These are phyloP conservation scores for Aspergillus taichungensis DNA, from an alignment of 495 filamentous ascomycete genomes.

Conservation along the genomic window DNA sequence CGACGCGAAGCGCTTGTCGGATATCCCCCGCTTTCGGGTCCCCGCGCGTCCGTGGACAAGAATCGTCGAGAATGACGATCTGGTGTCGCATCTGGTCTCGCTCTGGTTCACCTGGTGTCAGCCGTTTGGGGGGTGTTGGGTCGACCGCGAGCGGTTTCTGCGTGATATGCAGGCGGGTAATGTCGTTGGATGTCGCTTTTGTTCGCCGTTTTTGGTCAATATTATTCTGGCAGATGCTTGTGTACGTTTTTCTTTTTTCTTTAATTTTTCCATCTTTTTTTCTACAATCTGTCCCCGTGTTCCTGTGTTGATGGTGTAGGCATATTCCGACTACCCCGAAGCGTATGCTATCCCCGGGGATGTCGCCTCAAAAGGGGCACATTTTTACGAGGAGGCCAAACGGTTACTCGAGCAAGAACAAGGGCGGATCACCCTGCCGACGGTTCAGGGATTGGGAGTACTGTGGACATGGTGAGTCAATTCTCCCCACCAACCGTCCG, in stretches of 20 bases:
- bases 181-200: slow-evolving; percentile 16
- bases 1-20: slow-evolving; percentile 13
- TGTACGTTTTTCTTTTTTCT: slow-evolving; percentile 11
- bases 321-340: slow-evolving; percentile 17
- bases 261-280: neutral
- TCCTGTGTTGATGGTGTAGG: slow-evolving; percentile 1
- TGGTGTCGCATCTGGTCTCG: slow-evolving; percentile 36
- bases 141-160: slow-evolving; percentile 32
- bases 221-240: slow-evolving; percentile 28
- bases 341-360: slow-evolving; percentile 12
- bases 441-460: slow-evolving; percentile 18
- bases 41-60: slow-evolving; percentile 33
- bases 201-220: slow-evolving; percentile 39
- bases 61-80: slow-evolving; percentile 26
- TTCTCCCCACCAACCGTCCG: neutral
- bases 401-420: slow-evolving; percentile 20
- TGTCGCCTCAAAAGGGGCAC: slow-evolving; percentile 8
- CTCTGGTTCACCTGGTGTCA: slow-evolving; percentile 38
- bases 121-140: slow-evolving; percentile 25
- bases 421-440: slow-evolving; percentile 18
- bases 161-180: slow-evolving; percentile 24
- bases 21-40: slow-evolving; percentile 19
- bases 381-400: slow-evolving; percentile 24
- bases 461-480: slow-evolving; percentile 18
- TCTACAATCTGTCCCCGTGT: neutral